phyloP scores from a whole-genome alignment of 352 stramenopile genomes.

The Peronospora destructor region DNA sequence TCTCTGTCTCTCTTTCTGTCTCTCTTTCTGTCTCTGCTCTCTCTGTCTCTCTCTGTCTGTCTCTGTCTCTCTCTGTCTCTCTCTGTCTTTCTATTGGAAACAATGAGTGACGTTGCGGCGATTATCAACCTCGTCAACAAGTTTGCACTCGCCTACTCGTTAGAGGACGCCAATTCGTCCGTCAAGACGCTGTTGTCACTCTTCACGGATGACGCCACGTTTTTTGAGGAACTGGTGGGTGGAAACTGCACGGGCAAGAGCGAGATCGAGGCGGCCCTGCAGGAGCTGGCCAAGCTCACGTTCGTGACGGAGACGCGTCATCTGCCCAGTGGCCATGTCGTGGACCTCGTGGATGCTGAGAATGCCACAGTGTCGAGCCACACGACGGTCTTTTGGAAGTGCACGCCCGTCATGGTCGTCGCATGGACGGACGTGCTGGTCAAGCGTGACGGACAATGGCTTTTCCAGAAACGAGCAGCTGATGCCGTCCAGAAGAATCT shows the following conservation, averaged over 20 bases:
- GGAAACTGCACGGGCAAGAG: conserved; percentile 44
- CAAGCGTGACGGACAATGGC: conserved; percentile 66
- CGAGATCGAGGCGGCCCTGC: conserved; percentile 67
- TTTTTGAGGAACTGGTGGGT: conserved; percentile 73
- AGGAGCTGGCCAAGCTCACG: conserved; percentile 65
- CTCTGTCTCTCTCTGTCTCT: background rate
- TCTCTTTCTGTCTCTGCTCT: too few species aligned
- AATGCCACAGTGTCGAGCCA: conserved; percentile 53
- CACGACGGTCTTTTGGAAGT: conserved; percentile 82
- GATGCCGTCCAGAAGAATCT: conserved; percentile 85
- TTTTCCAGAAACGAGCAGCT: conserved; percentile 63
- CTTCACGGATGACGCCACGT: conserved; percentile 67
- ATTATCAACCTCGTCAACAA: conserved; percentile 84
- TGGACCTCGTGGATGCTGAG: conserved; percentile 49
- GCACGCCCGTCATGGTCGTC: conserved; percentile 75
- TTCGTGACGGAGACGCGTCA: conserved; percentile 79
- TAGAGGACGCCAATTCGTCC: conserved; percentile 67
- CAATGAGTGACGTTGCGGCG: conserved; percentile 61
- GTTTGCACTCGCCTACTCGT: conserved; percentile 72
- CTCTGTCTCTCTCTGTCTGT: background rate
- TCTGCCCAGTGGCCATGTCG: conserved; percentile 73
- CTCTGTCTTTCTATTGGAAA: conserved; percentile 1
- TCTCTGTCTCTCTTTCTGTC: too few species aligned
- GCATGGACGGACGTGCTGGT: conserved; percentile 73
- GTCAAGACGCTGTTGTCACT: conserved; percentile 57